Evolutionary conservation across 805 yeast genomes (phyloP), one percentile per base, ranked within the genome.

Genomic region (Metschnikowia baotianmanensis): DNA sequence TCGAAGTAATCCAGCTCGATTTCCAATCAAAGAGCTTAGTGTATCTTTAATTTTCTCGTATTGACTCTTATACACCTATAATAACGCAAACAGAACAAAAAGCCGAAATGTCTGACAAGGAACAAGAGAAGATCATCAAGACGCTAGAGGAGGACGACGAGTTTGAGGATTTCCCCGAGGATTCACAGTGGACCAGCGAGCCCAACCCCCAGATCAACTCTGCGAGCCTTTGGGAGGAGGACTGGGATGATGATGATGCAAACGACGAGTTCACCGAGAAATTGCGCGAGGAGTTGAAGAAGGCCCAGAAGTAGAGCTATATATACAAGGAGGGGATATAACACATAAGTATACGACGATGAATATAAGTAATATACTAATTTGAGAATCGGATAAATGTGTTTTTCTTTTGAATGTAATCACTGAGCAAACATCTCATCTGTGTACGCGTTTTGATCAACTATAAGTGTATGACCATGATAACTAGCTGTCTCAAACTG

Each of bases 221-320:
- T 64, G 77, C 53, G 74, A 65, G 79, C 47, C 76, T 90, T 38
- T 90, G 98, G 97, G 96, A 90, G 53, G 96, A 90, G 63, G 91
- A 88, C 61, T 91, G 99, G 99, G 97, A 86, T 52, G 95, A 91
- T 60, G 96, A 89, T 47, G 96, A 90, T 56, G 86, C 83, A 44
- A 93, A 86, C 45, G 97, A 90, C 56, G 88, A 87, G 50, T 93
- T 91, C 65, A 80, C 93, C 31, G 75, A 74, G 47, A 81, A 77
- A 53, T 72, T 91, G 59, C 80, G 82, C 76, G 67, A 61, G 32
- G 74, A 69, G 50, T 64, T 69, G 53, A 50, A 52, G 45, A 47
- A 51, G 42, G 53, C 53, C 10, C 53, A 51, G 42, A 47, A 47
- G 36, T 40, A 29, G 25, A 15, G 31, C 25, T 3, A 23, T n/a